Base-by-base conservation (phyloP, 2,329 filamentous ascomycete species). In the Colletotrichum limetticola region DNA sequence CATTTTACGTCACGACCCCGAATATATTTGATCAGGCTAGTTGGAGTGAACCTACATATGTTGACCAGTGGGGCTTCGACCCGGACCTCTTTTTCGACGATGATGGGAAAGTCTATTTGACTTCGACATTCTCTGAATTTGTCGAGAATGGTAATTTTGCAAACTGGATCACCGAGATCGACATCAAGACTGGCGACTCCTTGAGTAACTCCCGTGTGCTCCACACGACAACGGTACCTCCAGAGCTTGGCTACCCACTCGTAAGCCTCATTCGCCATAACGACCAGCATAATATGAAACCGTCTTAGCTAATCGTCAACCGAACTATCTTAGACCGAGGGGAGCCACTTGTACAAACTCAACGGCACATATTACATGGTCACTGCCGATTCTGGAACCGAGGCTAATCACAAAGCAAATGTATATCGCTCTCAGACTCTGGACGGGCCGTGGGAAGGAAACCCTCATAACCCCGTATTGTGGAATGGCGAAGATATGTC, bases 241-340 rank as follows among this genome's bases (percentile, higher is more conserved):
- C 64, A 9, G 72, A 74, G 9, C 61, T 74, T 22, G 72, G 65
- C 76, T 87, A 6, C 62, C 76, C 22, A 82, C 82, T 14, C 83
- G 85, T 8, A 76, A 79, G 7, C 84, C 80, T 2, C 1, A 82
- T 81, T 11, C 80, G 83, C 52, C 79, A 80, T 2, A 76, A 78
- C 11, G 83, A 81, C 0, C 78, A 78, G 0, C 75, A 81, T 49
- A 80, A 82, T 11, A 77, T 84, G 26, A 82, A 83, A 4, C 84
- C 84, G 74, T 83, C 82, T 1, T 85, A 76, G 30, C 82, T 83
- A 74, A 78, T 83, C 26, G 8, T n/a, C 9, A 2, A 77, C 82
- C 0, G 1, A 12, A 42, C 37, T 8, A 7, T 5, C 16, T 19
- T 42, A 69, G 70, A 74, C 71, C 5, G 74, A 75, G 9, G 74